Evolutionary conservation across 208 protist genomes (phyloP), one percentile per base, ranked within the genome.

Genomic region (Tetramitus jugosus): DNA sequence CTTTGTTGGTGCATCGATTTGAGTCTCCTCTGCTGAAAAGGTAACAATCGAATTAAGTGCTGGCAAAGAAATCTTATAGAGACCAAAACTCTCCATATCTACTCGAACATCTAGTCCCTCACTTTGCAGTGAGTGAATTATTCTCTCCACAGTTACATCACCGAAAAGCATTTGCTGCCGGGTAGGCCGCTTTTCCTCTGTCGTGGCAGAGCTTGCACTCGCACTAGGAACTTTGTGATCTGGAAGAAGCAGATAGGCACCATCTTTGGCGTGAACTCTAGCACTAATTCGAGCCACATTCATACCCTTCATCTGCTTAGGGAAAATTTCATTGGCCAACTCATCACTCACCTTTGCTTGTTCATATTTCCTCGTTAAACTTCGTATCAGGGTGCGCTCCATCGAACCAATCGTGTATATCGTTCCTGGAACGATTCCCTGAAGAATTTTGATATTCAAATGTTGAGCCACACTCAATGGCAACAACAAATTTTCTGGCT

Each of bases 311-410:
- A 74, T 10, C 23, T 26, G 2, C 0, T 37, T 45, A n/a, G 67
- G 67, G 53, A 17, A 39, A 23, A 74, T 74, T 43, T 35, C 17
- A 53, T 74, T 29, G 8, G 67, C 40, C 2, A 74, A 23, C 23
- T 74, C 23, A 6, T 2, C 10, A 4, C 8, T 29, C 17, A 74
- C 35, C 3, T 35, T 45, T 23, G 67, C 67, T 31, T 42, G 7
- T 35, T 74, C 67, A 53, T 31, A 74, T 53, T 74, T 74, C 23
- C 42, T 46, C 37, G 46, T 49, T 10, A 53, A 33, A 39, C 53
- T 62, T 62, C 29, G 56, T 31, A 62, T n/a, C 10, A 6, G 17
- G 29, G 3, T 6, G 29, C 3, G 56, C 4, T 49, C 4, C 45
- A 17, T 49, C 14, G 45, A 49, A 49, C 4, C 4, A 17, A 49